phyloP scores from a whole-genome alignment of 352 stramenopile genomes.

The Achlya hypogyna region DNA sequence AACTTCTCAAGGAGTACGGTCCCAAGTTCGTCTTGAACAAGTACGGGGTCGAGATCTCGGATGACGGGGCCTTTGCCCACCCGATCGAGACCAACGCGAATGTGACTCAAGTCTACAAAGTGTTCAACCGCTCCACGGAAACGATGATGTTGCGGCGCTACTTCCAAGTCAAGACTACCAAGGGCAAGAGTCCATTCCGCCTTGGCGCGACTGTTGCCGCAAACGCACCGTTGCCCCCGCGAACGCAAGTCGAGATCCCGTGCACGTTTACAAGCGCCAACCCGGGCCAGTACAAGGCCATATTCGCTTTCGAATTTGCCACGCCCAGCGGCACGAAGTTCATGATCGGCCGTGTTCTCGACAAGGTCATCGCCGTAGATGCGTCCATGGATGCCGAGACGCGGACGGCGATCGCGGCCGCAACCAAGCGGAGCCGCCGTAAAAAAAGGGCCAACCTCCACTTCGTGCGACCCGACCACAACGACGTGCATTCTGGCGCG shows the following conservation, averaged over 20 bases:
- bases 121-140: neutral
- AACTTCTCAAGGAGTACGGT: slow-evolving; percentile 5
- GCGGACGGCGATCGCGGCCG: neutral
- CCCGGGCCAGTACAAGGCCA: neutral
- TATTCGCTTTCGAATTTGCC: slow-evolving; percentile 12
- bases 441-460: slow-evolving; percentile 9
- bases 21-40: neutral
- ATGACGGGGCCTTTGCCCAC: neutral
- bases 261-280: neutral
- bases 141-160: neutral
- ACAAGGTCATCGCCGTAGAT: slow-evolving; percentile 2
- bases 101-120: neutral
- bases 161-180: neutral
- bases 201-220: neutral
- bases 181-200: neutral
- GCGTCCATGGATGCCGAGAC: slow-evolving; percentile 2
- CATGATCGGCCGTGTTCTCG: slow-evolving; percentile 2
- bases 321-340: neutral
- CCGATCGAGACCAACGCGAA: neutral
- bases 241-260: neutral
- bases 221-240: neutral
- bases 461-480: neutral
- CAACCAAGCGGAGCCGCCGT: neutral
- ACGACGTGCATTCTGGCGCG: neutral
- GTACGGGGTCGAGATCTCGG: neutral